These are phyloP conservation scores for Apiospora rasikravindrae DNA, from an alignment of 2,329 filamentous ascomycete species.

Conservation along the genomic window DNA sequence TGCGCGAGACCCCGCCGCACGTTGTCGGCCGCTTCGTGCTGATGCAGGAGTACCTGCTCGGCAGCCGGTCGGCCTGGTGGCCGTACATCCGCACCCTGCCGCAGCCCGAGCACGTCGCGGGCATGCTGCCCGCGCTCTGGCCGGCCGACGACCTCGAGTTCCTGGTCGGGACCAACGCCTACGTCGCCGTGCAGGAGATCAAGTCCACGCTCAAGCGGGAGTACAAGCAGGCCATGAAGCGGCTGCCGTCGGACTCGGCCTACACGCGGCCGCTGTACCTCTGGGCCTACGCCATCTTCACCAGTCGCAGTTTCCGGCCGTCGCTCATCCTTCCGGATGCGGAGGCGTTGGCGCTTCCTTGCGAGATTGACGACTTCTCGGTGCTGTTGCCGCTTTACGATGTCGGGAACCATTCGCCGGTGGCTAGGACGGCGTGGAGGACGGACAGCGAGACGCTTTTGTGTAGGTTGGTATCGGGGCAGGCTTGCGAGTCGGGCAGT, in stretches of 20 bases:
- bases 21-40: slow-evolving; percentile 72
- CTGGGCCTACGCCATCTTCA: slow-evolving; percentile 70
- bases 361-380: slow-evolving; percentile 64
- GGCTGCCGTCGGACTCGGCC: slow-evolving; percentile 40
- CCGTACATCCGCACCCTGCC: slow-evolving; percentile 72
- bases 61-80: slow-evolving; percentile 66
- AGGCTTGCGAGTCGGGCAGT: slow-evolving; percentile 54
- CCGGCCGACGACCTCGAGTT: slow-evolving; percentile 62
- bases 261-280: slow-evolving; percentile 60
- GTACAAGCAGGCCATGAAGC: slow-evolving; percentile 47
- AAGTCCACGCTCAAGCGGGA: slow-evolving; percentile 51
- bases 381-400: slow-evolving; percentile 74
- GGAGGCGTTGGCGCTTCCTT: slow-evolving; percentile 40
- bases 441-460: slow-evolving; percentile 44
- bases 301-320: slow-evolving; percentile 68
- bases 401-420: slow-evolving; percentile 72
- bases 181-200: slow-evolving; percentile 45
- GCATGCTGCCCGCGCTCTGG: slow-evolving; percentile 70
- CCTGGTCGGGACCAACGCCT: slow-evolving; percentile 45
- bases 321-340: slow-evolving; percentile 57
- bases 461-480: slow-evolving; percentile 51
- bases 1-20: slow-evolving; percentile 57
- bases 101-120: slow-evolving; percentile 56
- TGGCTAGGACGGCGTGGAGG: slow-evolving; percentile 61
- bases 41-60: slow-evolving; percentile 68